Evolutionary conservation across 2,329 filamentous ascomycete species (phyloP), one percentile per base, ranked within the genome.

Genomic region (Monosporascus sp.): DNA sequence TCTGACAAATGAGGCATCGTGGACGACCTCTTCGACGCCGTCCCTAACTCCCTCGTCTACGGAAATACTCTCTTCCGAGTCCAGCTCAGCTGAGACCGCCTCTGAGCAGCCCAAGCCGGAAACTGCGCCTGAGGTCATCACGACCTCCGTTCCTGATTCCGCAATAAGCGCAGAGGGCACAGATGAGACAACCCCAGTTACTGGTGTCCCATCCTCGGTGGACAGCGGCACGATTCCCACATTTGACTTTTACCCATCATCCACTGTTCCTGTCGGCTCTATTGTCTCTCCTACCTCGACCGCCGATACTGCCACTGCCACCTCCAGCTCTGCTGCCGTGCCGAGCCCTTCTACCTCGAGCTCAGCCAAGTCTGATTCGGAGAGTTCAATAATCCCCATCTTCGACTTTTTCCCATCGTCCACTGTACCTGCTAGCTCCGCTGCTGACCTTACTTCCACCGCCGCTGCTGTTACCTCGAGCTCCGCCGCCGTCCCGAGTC

Each of bases 381-480:
- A 35, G 31, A 14, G 31, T 35, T 35, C 31, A 14, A 35, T 11
- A 11, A 35, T 35, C 49, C 24, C 20, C 37, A 52, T 46, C 47
- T 52, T 54, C 48, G 46, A 19, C 47, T 46, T 51, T 40, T 40
- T 45, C 52, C 50, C 49, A 3, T 52, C 54, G 3, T 52, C 53
- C 14, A 46, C 31, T 7, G 50, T 50, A 22, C 7, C 49, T 11
- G 41, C 48, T 47, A 52, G 49, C 20, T 44, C 53, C 17, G 27
- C 35, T 3, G 46, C 49, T 1, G 22, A 48, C 3, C 27, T 53
- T 20, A 44, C 37, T 24, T 3, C 48, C n/a, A 20, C 38, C 37
- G 24, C 22, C 11, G 27, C 8, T 17, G 14, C 24, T n/a, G 31
- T 27, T 48, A 20, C 17, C 22, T 31, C 46, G 22, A 27, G n/a